These are phyloP conservation scores for Xanthoparmelia taractica DNA, from an alignment of 495 filamentous ascomycete species.

Conservation along the genomic window DNA sequence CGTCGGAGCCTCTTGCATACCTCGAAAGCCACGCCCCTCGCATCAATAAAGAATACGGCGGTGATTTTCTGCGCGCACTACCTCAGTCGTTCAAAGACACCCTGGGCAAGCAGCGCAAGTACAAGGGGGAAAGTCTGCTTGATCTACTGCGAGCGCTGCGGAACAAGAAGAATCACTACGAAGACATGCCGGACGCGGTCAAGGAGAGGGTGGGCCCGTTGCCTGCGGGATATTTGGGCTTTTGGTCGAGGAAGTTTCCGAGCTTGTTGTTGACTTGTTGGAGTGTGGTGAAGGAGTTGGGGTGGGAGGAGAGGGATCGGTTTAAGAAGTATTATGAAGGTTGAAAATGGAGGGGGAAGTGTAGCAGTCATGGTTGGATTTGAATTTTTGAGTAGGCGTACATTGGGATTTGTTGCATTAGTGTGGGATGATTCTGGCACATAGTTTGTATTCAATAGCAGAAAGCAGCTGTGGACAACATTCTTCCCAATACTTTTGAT, in stretches of 20 bases:
- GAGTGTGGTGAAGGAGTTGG: constrained; percentile 57
- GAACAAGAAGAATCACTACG: constrained; percentile 95
- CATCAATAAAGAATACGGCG: constrained; percentile 47
- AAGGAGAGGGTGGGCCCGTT: constrained; percentile 72
- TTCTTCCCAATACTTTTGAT: too few relatives aligned
- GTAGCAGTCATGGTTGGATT: not conserved
- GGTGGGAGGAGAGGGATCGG: constrained; percentile 57
- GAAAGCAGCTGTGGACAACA: too few relatives aligned
- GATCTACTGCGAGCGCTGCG: constrained; percentile 82
- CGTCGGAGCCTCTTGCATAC: constrained; percentile 53
- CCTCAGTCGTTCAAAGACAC: constrained; percentile 76
- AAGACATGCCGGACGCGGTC: constrained; percentile 75
- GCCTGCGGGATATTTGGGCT: constrained; percentile 76
- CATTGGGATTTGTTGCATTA: not conserved
- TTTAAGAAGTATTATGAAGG: constrained; percentile 64
- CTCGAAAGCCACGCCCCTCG: constrained; percentile 51
- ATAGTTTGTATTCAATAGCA: too few relatives aligned
- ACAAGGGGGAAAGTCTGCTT: constrained; percentile 71
- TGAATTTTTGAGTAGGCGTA: not conserved
- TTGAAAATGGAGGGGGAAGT: not conserved
- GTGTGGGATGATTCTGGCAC: not conserved
- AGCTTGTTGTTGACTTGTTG: constrained; percentile 76
- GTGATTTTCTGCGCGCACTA: constrained; percentile 69
- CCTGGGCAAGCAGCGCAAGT: constrained; percentile 91
- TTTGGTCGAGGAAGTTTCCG: constrained; percentile 78